These are phyloP conservation scores for Paramyrothecium sp. DNA, from an alignment of 2,329 filamentous ascomycete genomes.

Conservation along the genomic window DNA sequence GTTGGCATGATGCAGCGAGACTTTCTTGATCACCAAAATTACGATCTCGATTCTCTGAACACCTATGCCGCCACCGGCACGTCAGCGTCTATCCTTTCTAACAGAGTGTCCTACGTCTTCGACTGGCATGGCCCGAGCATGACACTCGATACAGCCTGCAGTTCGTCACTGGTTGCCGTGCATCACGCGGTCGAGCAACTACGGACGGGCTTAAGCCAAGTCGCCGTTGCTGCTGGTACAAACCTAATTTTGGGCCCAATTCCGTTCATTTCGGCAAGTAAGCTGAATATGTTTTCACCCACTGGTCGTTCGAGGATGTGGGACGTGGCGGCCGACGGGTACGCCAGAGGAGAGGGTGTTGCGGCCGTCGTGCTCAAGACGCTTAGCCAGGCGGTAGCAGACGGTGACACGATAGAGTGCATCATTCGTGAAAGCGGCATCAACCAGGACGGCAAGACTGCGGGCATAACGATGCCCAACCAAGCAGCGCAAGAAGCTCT, in stretches of 20 bases:
- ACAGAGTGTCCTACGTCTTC: slow-evolving; percentile 39
- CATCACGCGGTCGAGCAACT: slow-evolving; percentile 35
- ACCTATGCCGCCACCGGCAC: slow-evolving; percentile 2
- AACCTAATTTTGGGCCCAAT: slow-evolving; percentile 12
- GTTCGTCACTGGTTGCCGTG: slow-evolving; percentile 34
- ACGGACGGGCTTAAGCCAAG: slow-evolving; percentile 23
- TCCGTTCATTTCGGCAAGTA: slow-evolving; percentile 3
- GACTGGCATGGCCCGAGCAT: slow-evolving; percentile 37
- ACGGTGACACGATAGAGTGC: not conserved
- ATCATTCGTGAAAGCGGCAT: not conserved
- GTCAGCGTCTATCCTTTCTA: slow-evolving; percentile 25
- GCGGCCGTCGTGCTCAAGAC: not conserved
- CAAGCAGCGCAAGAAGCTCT: not conserved
- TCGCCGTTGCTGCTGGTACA: slow-evolving; percentile 16
- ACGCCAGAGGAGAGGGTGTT: not conserved
- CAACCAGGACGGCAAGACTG: not conserved
- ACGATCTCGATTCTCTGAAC: slow-evolving; percentile 18
- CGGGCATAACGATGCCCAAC: not conserved
- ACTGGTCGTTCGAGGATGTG: slow-evolving; percentile 33
- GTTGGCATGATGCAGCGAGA: slow-evolving; percentile 21
- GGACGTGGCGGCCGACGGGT: slow-evolving; percentile 40
- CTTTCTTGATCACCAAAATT: slow-evolving; percentile 22
- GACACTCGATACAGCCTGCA: slow-evolving; percentile 41
- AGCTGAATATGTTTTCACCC: slow-evolving; percentile 33
- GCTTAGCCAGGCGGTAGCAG: not conserved